Evolutionary conservation across 1,284 basidiomycete species (phyloP).

Genomic region (Sporisorium graminicola): DNA sequence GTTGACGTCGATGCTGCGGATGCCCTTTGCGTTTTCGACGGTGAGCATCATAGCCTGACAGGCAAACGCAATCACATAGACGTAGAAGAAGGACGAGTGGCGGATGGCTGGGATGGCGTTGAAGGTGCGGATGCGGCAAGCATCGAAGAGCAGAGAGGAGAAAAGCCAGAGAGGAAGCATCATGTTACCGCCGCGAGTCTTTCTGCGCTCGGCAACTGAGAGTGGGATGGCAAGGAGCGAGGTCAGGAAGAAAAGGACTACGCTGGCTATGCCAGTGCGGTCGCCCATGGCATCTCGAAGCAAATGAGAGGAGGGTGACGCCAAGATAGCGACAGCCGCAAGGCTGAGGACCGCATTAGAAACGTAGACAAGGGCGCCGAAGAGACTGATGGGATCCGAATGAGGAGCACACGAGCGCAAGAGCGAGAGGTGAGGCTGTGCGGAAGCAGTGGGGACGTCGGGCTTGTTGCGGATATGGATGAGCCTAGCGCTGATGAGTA

Average conservation of each 20-base stretch:
- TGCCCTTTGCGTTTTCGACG: constrained; percentile 47
- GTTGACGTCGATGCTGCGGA: constrained; percentile 18
- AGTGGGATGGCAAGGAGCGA: constrained; percentile 36
- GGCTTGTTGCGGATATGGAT: constrained; percentile 26
- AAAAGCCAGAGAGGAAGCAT: constrained; percentile 56
- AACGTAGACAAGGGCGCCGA: constrained; percentile 29
- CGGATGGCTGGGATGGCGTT: constrained; percentile 31
- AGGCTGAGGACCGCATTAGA: constrained; percentile 35
- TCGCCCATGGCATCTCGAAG: constrained; percentile 20
- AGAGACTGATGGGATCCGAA: constrained; percentile 42
- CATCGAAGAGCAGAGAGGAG: constrained; percentile 36
- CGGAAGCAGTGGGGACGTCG: constrained; percentile 20
- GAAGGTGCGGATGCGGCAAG: constrained; percentile 52
- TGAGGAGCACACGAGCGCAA: constrained; percentile 24
- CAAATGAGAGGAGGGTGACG: constrained; percentile 8
- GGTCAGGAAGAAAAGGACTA: constrained; percentile 36
- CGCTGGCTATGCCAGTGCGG: constrained; percentile 24
- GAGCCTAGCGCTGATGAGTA: constrained; percentile 19
- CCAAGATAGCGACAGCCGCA: constrained; percentile 23
- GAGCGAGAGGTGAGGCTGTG: constrained; percentile 18
- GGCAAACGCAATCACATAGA: constrained; percentile 37
- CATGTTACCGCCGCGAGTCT: constrained; percentile 44
- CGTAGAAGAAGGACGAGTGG: constrained; percentile 37
- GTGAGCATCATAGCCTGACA: constrained; percentile 48
- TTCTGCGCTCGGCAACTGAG: constrained; percentile 37